phyloP scores from a whole-genome alignment of 2,329 filamentous ascomycete species.

The Colletotrichum spinosum region DNA sequence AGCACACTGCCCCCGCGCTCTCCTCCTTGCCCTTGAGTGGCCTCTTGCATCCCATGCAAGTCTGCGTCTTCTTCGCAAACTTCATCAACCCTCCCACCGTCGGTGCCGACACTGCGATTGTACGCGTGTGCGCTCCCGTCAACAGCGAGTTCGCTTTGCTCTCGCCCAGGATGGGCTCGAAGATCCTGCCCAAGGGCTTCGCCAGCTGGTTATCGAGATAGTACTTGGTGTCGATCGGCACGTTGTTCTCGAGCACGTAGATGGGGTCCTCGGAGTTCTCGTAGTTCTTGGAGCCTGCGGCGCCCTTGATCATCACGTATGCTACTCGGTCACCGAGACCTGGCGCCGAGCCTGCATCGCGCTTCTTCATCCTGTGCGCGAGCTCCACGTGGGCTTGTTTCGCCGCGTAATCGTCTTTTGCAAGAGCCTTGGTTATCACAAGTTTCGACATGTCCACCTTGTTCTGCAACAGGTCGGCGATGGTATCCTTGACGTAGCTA shows the following conservation, averaged over 20 bases:
- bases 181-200: slow-evolving; percentile 93
- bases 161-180: slow-evolving; percentile 96
- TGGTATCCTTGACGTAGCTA: slow-evolving; percentile 96
- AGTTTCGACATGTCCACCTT: slow-evolving; percentile 99
- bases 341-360: slow-evolving; percentile 93
- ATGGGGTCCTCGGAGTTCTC: slow-evolving; percentile 98
- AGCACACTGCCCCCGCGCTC: slow-evolving; percentile 86
- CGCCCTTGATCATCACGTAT: slow-evolving; percentile 96
- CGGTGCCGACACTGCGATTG: slow-evolving; percentile 91
- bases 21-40: slow-evolving; percentile 85
- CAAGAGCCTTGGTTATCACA: slow-evolving; percentile 96
- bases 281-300: slow-evolving; percentile 91
- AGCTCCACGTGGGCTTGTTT: slow-evolving; percentile 98
- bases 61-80: slow-evolving; percentile 97
- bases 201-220: slow-evolving; percentile 98
- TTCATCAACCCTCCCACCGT: slow-evolving; percentile 96
- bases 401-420: slow-evolving; percentile 88
- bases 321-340: slow-evolving; percentile 94
- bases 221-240: slow-evolving; percentile 98
- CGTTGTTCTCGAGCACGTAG: slow-evolving; percentile 95
- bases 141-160: slow-evolving; percentile 89
- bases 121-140: slow-evolving; percentile 93
- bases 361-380: slow-evolving; percentile 95
- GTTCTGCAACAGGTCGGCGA: slow-evolving; percentile 95
- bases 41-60: slow-evolving; percentile 99